Evolutionary conservation across 306 rosid species (phyloP), one percentile per base, ranked within the genome.

Genomic region (Erythrophleum fordii): DNA sequence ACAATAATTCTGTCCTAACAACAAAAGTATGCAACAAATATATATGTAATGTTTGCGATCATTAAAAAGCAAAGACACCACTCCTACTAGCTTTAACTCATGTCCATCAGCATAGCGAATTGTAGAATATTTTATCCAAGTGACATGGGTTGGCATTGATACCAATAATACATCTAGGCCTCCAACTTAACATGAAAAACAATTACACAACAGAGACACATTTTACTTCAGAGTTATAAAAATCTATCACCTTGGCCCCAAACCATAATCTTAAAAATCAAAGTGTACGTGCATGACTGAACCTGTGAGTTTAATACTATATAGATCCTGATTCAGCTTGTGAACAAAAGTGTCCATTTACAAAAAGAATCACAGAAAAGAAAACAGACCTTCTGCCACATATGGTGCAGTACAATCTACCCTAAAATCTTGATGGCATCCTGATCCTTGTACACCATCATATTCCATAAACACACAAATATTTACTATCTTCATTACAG

Each of bases 371-470:
- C 81, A 85, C 41, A 81, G 82, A 79, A 84, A 84, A 87, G 88
- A 88, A 86, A 86, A 90, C 95, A 83, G 83, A 93, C 95, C 99
- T 93, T 91, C 80, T 82, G 89, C 97, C 91, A 77, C 97, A 95
- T 56, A 88, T 93, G 72, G 90, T 82, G 93, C 97, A 92, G 88
- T 85, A 95, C 88, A 95, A 91, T 87, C 91, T 85, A 75, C 94
- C 94, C 72, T 80, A 37, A 18, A 67, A 20, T 6, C 11, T 67
- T 67, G 34, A 67, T 41, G 34, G 34, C 52, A 39, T 10, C 45
- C 51, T 90, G 93, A 76, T 90, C 92, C 84, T 62, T 88, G 85
- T 91, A 91, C 81, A 22, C 52, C 45, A 51, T 5, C 60, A 51
- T 51, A 51, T 39, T 67, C 72, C 31, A 82, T 48, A 56, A 28